A percentile compares a stretch with the other conserved stretches of the same genome.
These are phyloP conservation scores for Sarocladiaceae sp. DNA, from an alignment of 2,329 filamentous ascomycete species.

Conservation along the genomic window DNA sequence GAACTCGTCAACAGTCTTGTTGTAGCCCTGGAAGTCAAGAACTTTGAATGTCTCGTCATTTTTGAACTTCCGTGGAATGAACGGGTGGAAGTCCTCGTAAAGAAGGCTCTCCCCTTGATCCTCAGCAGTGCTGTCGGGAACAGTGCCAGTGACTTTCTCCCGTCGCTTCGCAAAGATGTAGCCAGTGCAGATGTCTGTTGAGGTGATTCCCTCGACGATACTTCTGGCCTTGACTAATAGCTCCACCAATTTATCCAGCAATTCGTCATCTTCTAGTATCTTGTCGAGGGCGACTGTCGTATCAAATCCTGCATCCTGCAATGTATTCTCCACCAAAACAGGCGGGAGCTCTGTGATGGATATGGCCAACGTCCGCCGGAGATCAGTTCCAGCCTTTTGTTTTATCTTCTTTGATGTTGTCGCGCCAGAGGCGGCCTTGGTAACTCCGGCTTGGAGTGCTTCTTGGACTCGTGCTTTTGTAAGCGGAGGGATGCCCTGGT, in stretches of 20 bases:
- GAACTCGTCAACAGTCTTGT: slow-evolving; percentile 92
- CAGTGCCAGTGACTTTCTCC: slow-evolving; percentile 14
- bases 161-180: slow-evolving; percentile 80
- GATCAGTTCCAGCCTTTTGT: slow-evolving; percentile 67
- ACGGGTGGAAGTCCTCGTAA: slow-evolving; percentile 96
- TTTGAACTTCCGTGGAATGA: slow-evolving; percentile 76
- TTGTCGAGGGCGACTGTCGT: slow-evolving; percentile 61
- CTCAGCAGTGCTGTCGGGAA: slow-evolving; percentile 21
- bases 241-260: slow-evolving; percentile 63
- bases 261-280: slow-evolving; percentile 60
- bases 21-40: slow-evolving; percentile 78
- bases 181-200: slow-evolving; percentile 63
- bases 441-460: slow-evolving; percentile 63
- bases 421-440: slow-evolving; percentile 49
- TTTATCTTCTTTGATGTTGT: slow-evolving; percentile 54
- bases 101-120: slow-evolving; percentile 50
- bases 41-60: slow-evolving; percentile 62
- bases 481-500: slow-evolving; percentile 66
- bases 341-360: slow-evolving; percentile 88
- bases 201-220: slow-evolving; percentile 65
- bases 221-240: slow-evolving; percentile 67
- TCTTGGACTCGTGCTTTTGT: slow-evolving; percentile 68
- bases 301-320: slow-evolving; percentile 68
- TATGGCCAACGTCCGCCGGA: slow-evolving; percentile 76
- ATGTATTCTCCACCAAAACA: slow-evolving; percentile 79